Conservation (phyloP, 1,139 yeast genomes). For the Candida albicans region DNA sequence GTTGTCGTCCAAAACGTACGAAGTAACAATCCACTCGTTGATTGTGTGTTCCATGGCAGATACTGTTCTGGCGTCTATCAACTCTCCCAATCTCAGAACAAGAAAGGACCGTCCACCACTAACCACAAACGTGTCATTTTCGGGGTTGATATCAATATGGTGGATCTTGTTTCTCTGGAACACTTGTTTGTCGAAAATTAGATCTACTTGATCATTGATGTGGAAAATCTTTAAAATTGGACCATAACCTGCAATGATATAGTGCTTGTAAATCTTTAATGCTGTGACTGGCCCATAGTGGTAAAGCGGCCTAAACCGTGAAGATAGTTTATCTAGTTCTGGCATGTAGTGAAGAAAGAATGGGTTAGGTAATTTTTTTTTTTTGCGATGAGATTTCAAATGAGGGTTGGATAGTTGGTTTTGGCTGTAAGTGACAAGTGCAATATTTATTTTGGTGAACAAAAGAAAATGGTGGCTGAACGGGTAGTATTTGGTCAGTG, state of each 20-base stretch:
- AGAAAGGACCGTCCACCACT: slow-evolving; percentile 78
- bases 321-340: too few species aligned
- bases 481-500: too few species aligned
- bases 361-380: too few species aligned
- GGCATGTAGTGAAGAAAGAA: too few species aligned
- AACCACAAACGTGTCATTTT: slow-evolving; percentile 37
- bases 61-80: slow-evolving; percentile 14
- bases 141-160: slow-evolving; percentile 50
- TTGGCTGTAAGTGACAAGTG: too few species aligned
- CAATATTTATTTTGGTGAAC: too few species aligned
- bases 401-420: too few species aligned
- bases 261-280: slow-evolving; percentile 42
- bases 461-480: too few species aligned
- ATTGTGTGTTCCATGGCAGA: slow-evolving; percentile 45
- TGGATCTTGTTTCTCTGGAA: slow-evolving; percentile 79
- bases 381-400: too few species aligned
- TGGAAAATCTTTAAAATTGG: slow-evolving; percentile 60
- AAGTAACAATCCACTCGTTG: slow-evolving; percentile 77
- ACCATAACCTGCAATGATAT: slow-evolving; percentile 73
- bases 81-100: slow-evolving; percentile 29
- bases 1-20: slow-evolving; percentile 45
- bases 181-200: slow-evolving; percentile 44
- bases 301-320: too few species aligned
- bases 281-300: slow-evolving; percentile 37
- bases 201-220: slow-evolving; percentile 27